phyloP scores from a whole-genome alignment of 257 asterid species.

The Nicotiana undulata region DNA sequence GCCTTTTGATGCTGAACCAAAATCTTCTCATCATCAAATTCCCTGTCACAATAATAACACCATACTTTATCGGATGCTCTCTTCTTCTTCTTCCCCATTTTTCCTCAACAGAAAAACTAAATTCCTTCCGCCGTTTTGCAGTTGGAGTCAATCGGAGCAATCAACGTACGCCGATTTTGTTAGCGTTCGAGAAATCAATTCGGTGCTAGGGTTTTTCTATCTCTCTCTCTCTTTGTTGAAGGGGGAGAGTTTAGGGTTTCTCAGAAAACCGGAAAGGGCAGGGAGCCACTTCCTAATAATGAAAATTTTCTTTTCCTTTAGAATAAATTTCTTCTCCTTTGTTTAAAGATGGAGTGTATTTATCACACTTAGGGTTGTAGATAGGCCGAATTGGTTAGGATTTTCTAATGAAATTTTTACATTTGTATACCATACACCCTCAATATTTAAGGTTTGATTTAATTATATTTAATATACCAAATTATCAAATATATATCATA shows the following conservation, averaged over 20 bases:
- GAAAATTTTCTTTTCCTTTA: too few species aligned
- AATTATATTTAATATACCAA: too few species aligned
- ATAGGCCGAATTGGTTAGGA: too few species aligned
- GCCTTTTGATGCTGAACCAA: constrained; percentile 98
- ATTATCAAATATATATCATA: too few species aligned
- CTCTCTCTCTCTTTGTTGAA: background rate
- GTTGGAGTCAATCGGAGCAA: background rate
- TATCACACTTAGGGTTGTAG: too few species aligned
- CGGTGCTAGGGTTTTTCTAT: background rate
- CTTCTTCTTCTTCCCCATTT: constrained; percentile 97
- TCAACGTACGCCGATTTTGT: background rate
- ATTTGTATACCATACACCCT: too few species aligned
- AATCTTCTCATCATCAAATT: constrained; percentile 96
- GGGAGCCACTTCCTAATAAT: background rate
- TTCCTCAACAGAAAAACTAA: background rate
- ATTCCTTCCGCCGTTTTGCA: background rate
- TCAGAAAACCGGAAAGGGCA: background rate
- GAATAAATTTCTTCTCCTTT: too few species aligned
- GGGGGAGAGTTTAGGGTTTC: background rate
- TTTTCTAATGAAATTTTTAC: too few species aligned
- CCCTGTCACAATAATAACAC: constrained; percentile 97
- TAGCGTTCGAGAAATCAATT: background rate
- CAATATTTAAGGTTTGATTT: too few species aligned
- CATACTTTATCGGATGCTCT: constrained; percentile 68
- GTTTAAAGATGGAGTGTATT: too few species aligned